Conservation (phyloP, 129 eudicot species). For the Helianthus tuberosus region DNA sequence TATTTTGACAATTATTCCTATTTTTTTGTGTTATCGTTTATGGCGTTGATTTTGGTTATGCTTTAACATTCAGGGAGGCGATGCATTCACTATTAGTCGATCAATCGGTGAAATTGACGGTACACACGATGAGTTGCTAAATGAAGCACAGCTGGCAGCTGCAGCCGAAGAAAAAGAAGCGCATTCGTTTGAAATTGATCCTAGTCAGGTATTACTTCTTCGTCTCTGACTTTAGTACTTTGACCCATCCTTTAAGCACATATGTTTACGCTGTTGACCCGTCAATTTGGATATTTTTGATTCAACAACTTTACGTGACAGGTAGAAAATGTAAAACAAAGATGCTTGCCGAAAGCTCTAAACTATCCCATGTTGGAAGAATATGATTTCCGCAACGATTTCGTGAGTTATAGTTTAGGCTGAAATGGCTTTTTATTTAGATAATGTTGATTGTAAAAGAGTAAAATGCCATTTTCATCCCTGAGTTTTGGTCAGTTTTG, state of each 20-base stretch:
- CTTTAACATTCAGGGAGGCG: constrained; percentile 47
- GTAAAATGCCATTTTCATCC: too few relatives aligned
- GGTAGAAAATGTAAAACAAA: constrained; percentile 97
- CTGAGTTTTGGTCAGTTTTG: too few relatives aligned
- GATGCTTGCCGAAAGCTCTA: constrained; percentile 88
- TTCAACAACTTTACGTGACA: constrained; percentile 28
- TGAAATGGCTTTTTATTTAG: neutral
- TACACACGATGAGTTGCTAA: constrained; percentile 70
- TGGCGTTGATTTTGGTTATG: constrained; percentile 19
- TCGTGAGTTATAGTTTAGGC: constrained; percentile 45
- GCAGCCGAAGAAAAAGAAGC: constrained; percentile 90
- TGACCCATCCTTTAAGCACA: neutral
- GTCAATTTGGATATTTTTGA: neutral
- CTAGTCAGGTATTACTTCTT: constrained; percentile 56
- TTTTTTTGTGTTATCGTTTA: neutral
- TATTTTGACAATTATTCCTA: neutral
- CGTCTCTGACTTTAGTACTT: neutral
- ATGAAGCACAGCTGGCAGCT: constrained; percentile 88
- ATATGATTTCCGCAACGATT: constrained; percentile 89
- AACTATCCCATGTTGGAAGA: constrained; percentile 98
- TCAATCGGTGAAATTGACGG: constrained; percentile 69
- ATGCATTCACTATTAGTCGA: constrained; percentile 68
- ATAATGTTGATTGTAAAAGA: too few relatives aligned
- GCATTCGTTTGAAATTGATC: constrained; percentile 85
- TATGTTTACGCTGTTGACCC: too few relatives aligned